Conservation (phyloP, 441 rosid genomes). For the Populus tomentosa region DNA sequence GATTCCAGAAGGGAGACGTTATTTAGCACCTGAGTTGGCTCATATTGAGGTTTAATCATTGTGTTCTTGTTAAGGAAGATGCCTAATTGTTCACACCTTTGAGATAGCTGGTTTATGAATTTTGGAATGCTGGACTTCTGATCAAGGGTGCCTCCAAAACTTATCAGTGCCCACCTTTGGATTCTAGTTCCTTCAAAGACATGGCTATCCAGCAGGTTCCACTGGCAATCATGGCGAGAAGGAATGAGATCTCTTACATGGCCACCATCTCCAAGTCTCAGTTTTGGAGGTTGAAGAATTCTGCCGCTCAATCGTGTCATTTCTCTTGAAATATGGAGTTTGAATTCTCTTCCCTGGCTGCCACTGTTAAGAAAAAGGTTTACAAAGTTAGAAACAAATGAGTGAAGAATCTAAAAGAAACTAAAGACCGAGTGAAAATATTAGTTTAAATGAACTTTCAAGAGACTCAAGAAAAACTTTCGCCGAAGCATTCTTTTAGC, state of each 20-base stretch:
- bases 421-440: background rate
- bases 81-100: slow-evolving; percentile 85
- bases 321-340: slow-evolving; percentile 66
- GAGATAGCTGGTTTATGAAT: slow-evolving; percentile 76
- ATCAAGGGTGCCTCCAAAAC: slow-evolving; percentile 78
- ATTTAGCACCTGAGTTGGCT: slow-evolving; percentile 69
- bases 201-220: slow-evolving; percentile 75
- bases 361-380: slow-evolving; percentile 43
- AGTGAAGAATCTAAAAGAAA: background rate
- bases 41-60: slow-evolving; percentile 49
- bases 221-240: slow-evolving; percentile 65
- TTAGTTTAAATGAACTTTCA: background rate
- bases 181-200: slow-evolving; percentile 63
- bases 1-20: slow-evolving; percentile 63
- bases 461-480: background rate
- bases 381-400: slow-evolving; percentile 11
- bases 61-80: slow-evolving; percentile 71
- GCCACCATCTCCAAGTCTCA: slow-evolving; percentile 78
- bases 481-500: background rate
- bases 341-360: slow-evolving; percentile 65
- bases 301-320: slow-evolving; percentile 88
- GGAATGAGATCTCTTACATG: slow-evolving; percentile 52
- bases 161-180: slow-evolving; percentile 84
- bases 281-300: slow-evolving; percentile 89
- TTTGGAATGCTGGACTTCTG: slow-evolving; percentile 70